Base-by-base conservation (phyloP, 768 basidiomycete species). In the Tylopilus cervinicoccineus region DNA sequence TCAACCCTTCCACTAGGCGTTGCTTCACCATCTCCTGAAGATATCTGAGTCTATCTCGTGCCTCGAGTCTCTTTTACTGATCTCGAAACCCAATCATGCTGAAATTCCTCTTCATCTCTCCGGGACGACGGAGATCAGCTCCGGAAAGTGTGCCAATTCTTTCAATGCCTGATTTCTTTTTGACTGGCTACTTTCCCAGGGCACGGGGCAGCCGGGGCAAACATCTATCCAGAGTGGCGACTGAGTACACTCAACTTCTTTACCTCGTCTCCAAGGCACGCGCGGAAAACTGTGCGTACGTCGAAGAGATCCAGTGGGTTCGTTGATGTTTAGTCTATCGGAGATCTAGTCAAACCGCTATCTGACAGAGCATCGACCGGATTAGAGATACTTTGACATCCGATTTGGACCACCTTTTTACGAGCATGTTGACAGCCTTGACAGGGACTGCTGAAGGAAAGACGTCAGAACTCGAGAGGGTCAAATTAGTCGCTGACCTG, bases 31-130 rank as follows among this genome's bases (percentile, higher is more conserved):
- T 12, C 76, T 98, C 5, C 78, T 97, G 53, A 92, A 92, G 67
- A 84, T 98, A 38, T 93, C 94, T 23, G 96, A 98, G 58, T 91
- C 90, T 14, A 78, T 95, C 16, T 79, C 82, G 12, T 83, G 96
- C 43, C 78, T 97, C 5, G 96, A 99, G 65, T 84, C 82, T 6
- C 76, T 99, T 20, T 75, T 98, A 16, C 71, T 84, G 14, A 90
- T 67, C 28, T 92, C 48, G 51, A 83, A 31, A 72, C 78, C 14
- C 68, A 32, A 70, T 67, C 28, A 65, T 59, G 32, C 58, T 65
- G 26, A 63, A 65, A 40, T 62, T 5, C 54, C 59, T 33, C 60
- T 72, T 17, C 65, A 72, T 38, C 52, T 60, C 44, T 61, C 60
- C 24, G 58, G 46, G 14, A 10, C 33, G n/a, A 40, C 36, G 57